These are phyloP conservation scores for Cercospora sojina DNA, from an alignment of 2,329 filamentous ascomycete species.

Conservation along the genomic window DNA sequence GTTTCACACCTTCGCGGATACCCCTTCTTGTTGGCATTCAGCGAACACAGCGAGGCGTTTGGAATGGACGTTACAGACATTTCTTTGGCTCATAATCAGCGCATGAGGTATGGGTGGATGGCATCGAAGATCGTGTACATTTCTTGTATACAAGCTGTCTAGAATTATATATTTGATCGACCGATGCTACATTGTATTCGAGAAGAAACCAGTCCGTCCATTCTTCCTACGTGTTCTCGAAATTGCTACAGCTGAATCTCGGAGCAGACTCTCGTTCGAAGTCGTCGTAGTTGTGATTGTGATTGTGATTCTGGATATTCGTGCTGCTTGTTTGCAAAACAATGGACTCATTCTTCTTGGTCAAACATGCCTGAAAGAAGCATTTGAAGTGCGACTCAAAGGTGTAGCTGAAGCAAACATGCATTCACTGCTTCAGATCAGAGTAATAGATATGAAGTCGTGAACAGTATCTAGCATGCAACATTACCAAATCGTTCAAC, in stretches of 20 bases:
- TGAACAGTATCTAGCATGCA: neutral
- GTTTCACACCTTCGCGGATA: neutral
- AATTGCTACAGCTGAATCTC: neutral
- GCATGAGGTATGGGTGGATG: neutral
- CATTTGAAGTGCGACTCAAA: neutral
- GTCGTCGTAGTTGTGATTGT: neutral
- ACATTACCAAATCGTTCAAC: neutral
- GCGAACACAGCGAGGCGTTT: neutral
- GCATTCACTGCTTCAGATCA: neutral
- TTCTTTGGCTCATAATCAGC: neutral
- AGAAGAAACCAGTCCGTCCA: neutral
- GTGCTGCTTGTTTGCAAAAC: neutral
- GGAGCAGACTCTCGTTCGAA: neutral
- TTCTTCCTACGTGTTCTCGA: neutral
- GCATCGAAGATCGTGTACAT: neutral
- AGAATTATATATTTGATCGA: neutral
- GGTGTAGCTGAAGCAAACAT: neutral
- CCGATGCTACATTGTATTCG: neutral
- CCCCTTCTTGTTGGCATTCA: neutral
- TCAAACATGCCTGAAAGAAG: neutral
- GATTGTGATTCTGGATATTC: neutral
- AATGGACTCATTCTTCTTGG: neutral
- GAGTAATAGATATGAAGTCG: neutral
- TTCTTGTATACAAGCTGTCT: neutral
- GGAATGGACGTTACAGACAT: neutral